Percentiles rank a stretch among this genome's conserved stretches.
These are phyloP conservation scores for Macrophomina phaseolina DNA, from an alignment of 2,329 filamentous ascomycete genomes.

Conservation along the genomic window DNA sequence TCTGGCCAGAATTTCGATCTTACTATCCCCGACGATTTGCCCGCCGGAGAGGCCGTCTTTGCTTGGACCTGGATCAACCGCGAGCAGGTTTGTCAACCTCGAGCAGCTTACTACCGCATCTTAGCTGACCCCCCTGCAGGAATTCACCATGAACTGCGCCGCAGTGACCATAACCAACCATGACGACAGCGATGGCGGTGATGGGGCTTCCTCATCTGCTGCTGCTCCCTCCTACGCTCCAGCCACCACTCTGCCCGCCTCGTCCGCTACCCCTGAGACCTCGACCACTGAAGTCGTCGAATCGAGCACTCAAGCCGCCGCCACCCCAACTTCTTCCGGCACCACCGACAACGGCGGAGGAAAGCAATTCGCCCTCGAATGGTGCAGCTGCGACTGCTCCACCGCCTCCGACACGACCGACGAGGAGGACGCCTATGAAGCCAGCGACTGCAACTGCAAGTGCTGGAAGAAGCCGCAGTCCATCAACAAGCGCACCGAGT, in stretches of 20 bases:
- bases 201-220: neutral
- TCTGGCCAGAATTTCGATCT: constrained; percentile 53
- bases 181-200: neutral
- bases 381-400: constrained; percentile 25
- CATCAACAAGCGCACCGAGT: constrained; percentile 12
- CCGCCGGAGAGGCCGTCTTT: constrained; percentile 50
- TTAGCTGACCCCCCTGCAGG: constrained; percentile 29
- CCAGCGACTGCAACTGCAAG: constrained; percentile 18
- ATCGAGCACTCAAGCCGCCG: neutral
- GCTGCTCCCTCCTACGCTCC: neutral
- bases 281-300: neutral
- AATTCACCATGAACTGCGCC: constrained; percentile 54
- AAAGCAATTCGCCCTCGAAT: constrained; percentile 23
- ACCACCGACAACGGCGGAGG: constrained; percentile 25
- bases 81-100: constrained; percentile 38
- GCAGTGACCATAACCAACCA: constrained; percentile 48
- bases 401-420: neutral
- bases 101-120: constrained; percentile 34
- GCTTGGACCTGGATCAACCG: constrained; percentile 57
- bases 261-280: neutral
- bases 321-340: constrained; percentile 26
- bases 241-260: neutral
- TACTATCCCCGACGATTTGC: constrained; percentile 51
- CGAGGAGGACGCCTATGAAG: constrained; percentile 20
- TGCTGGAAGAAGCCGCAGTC: constrained; percentile 24